Evolutionary conservation across 2,329 filamentous ascomycete genomes (phyloP).

Genomic region (Lachnellula hyalina): DNA sequence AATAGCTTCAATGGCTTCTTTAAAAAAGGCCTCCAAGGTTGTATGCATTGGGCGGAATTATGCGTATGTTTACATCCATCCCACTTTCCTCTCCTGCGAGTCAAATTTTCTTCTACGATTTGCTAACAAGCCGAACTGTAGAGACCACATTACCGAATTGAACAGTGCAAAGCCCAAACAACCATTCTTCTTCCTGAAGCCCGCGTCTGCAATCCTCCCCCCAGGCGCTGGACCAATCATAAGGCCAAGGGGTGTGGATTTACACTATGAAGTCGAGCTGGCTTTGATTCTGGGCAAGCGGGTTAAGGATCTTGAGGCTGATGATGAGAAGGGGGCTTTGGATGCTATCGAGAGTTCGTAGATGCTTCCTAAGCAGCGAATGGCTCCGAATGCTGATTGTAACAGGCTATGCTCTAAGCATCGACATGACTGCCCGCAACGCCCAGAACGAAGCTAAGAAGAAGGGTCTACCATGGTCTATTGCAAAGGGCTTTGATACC

Average conservation of each 20-base stretch:
- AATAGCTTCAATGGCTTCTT: conserved; percentile 35
- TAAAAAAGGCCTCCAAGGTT: conserved; percentile 47
- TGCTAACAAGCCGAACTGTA: conserved; percentile 33
- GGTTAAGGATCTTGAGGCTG: conserved; percentile 67
- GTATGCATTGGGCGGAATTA: conserved; percentile 97
- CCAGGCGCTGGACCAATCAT: conserved; percentile 42
- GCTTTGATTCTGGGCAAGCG: conserved; percentile 82
- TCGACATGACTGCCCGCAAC: conserved; percentile 97
- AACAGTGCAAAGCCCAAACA: conserved; percentile 84
- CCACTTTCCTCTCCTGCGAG: not conserved
- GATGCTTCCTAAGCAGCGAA: not conserved
- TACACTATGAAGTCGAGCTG: conserved; percentile 75
- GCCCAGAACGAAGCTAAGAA: conserved; percentile 95
- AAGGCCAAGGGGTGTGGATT: conserved; percentile 9
- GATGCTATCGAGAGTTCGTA: conserved; percentile 72
- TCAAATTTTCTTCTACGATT: not conserved
- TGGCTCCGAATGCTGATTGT: conserved; percentile 4
- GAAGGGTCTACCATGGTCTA: conserved; percentile 93
- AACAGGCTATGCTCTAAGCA: conserved; percentile 77
- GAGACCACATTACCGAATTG: conserved; percentile 90
- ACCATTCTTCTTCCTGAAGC: conserved; percentile 99
- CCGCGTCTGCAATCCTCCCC: conserved; percentile 76
- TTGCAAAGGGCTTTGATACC: conserved; percentile 96
- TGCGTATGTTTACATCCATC: conserved; percentile 55
- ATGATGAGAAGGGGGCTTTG: conserved; percentile 70